Conservation (phyloP, 371 early-diverging fungal genomes). For the Parasitella parasitica region DNA sequence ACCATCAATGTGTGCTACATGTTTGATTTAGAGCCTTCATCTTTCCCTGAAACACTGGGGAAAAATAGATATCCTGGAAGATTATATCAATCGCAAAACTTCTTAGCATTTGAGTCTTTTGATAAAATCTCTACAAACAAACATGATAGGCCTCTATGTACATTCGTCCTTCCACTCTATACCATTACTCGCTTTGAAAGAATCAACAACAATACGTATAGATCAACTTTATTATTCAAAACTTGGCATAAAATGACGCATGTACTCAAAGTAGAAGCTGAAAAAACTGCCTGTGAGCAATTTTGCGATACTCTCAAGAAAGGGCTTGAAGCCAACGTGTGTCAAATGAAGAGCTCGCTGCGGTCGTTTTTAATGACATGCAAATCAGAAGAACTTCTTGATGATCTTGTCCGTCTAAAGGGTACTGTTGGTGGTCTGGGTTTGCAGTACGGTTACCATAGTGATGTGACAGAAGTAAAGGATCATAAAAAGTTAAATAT, state of each 20-base stretch:
- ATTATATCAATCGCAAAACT: conserved; percentile 80
- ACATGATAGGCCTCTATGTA: conserved; percentile 33
- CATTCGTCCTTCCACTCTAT: conserved; percentile 75
- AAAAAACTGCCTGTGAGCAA: conserved; percentile 24
- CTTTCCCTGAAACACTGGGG: background rate
- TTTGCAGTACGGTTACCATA: conserved; percentile 82
- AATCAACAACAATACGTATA: conserved; percentile 45
- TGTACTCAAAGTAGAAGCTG: conserved; percentile 45
- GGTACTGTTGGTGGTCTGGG: conserved; percentile 73
- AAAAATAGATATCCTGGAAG: conserved; percentile 51
- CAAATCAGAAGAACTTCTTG: conserved; percentile 71
- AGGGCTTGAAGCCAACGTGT: conserved; percentile 57
- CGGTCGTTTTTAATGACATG: conserved; percentile 80
- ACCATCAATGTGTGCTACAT: conserved; percentile 52
- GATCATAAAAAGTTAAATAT: conserved; percentile 73
- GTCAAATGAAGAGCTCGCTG: conserved; percentile 65
- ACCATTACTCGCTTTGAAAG: conserved; percentile 89
- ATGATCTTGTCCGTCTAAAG: conserved; percentile 9
- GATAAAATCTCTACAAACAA: conserved; percentile 41
- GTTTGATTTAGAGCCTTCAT: conserved; percentile 34
- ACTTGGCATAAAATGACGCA: conserved; percentile 65
- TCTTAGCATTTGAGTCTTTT: conserved; percentile 74
- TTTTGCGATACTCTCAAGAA: conserved; percentile 53
- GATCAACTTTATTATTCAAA: conserved; percentile 47
- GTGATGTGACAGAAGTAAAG: conserved; percentile 68